Conservation (phyloP, 768 basidiomycete genomes). For the Auricularia heimuer region DNA sequence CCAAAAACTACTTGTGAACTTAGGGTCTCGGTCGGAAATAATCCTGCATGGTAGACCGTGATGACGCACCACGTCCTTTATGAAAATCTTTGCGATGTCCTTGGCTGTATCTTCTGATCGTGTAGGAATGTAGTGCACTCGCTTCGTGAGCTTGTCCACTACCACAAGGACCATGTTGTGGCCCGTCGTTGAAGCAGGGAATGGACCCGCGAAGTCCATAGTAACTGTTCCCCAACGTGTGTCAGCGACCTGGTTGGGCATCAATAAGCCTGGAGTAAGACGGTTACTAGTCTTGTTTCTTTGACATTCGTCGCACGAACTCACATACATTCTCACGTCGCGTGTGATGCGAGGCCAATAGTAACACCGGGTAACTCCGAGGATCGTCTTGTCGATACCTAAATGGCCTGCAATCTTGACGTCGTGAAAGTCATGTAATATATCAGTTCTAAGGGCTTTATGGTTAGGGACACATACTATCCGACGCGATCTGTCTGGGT, state of each 20-base stretch:
- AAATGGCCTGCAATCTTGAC: slow-evolving; percentile 15
- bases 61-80: slow-evolving; percentile 16
- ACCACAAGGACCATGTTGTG: neutral
- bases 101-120: neutral
- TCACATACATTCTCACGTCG: slow-evolving; percentile 21
- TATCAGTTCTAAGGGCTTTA: neutral
- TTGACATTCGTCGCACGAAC: slow-evolving; percentile 23
- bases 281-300: slow-evolving; percentile 22
- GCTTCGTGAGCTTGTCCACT: neutral
- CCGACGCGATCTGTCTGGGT: neutral
- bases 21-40: slow-evolving; percentile 24
- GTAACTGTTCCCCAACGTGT: neutral
- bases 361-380: slow-evolving; percentile 8
- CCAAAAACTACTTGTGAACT: slow-evolving; percentile 27
- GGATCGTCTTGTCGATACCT: slow-evolving; percentile 15
- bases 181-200: neutral
- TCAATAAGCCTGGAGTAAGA: neutral
- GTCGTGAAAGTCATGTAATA: neutral
- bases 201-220: neutral
- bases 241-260: neutral
- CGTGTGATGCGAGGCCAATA: slow-evolving; percentile 22
- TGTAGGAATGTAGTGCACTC: neutral
- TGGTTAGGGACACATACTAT: neutral
- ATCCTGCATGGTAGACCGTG: slow-evolving; percentile 22
- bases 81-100: slow-evolving; percentile 15